Percentiles rank a stretch among this genome's conserved stretches.
These are phyloP conservation scores for Kodamaea jinghongensis DNA, from an alignment of 805 yeast species.

Conservation along the genomic window DNA sequence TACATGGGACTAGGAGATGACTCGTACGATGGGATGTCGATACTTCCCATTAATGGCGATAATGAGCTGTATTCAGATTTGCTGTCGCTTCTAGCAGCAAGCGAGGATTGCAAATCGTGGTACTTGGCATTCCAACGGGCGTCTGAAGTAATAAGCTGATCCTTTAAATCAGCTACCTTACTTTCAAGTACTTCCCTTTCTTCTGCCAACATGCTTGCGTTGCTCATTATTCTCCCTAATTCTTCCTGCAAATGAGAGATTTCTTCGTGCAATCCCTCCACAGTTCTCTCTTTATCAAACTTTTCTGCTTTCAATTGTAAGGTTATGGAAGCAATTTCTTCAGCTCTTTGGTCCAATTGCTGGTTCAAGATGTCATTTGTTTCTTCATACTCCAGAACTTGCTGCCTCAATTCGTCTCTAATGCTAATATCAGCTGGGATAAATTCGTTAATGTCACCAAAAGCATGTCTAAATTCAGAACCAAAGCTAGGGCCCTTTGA, in stretches of 20 bases:
- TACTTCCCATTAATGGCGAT: constrained; percentile 6
- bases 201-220: constrained; percentile 3
- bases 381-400: constrained; percentile 4
- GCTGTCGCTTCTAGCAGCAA: no score
- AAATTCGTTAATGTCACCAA: no score
- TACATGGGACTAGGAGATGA: constrained; percentile 2
- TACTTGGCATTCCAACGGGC: constrained; percentile 7
- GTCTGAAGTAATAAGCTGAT: constrained; percentile 7
- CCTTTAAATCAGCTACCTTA: constrained; percentile 11
- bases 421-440: no score
- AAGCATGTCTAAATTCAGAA: no score
- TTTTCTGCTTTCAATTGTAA: constrained; percentile 4
- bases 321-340: constrained; percentile 5
- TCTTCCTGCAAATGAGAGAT: constrained; percentile 2
- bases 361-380: constrained; percentile 3
- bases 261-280: constrained; percentile 9
- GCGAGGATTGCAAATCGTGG: neutral
- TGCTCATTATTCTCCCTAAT: constrained; percentile 1
- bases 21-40: constrained; percentile 4
- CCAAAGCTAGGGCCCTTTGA: no score
- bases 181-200: constrained; percentile 1
- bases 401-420: constrained; percentile 1
- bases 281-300: constrained; percentile 2
- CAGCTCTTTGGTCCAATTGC: constrained; percentile 5
- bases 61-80: no score